These are phyloP conservation scores for Aspergillus bertholletiae DNA, from an alignment of 495 filamentous ascomycete genomes.

Conservation along the genomic window DNA sequence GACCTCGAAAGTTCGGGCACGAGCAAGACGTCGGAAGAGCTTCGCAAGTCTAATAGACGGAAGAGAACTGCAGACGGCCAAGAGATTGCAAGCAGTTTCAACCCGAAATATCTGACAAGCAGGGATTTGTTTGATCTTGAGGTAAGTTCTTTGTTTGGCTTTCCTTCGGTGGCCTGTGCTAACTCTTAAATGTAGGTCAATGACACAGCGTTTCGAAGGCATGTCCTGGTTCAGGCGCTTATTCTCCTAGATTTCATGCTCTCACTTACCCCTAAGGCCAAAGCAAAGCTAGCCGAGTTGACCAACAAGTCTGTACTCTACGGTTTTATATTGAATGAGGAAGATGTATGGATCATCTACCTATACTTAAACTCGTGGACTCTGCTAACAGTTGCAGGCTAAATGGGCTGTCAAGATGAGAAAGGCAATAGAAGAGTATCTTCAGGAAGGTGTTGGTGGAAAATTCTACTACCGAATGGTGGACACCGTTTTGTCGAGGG, in stretches of 20 bases:
- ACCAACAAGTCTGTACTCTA: slow-evolving; percentile 89
- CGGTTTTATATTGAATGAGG: slow-evolving; percentile 67
- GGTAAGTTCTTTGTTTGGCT: slow-evolving; percentile 41
- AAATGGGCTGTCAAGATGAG: slow-evolving; percentile 78
- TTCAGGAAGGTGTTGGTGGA: slow-evolving; percentile 66
- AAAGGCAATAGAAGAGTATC: slow-evolving; percentile 68
- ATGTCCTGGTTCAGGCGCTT: slow-evolving; percentile 90
- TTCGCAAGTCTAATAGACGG: slow-evolving; percentile 62
- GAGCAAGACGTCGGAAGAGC: slow-evolving; percentile 56
- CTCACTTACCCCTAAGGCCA: slow-evolving; percentile 78
- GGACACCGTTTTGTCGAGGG: slow-evolving; percentile 87
- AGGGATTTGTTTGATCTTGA: slow-evolving; percentile 93
- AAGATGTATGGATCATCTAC: slow-evolving; percentile 60
- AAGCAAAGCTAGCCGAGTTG: slow-evolving; percentile 66
- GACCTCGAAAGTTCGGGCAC: slow-evolving; percentile 50
- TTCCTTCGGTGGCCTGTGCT: neutral
- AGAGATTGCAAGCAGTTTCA: slow-evolving; percentile 73
- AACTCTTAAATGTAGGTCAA: slow-evolving; percentile 56
- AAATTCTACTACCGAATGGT: slow-evolving; percentile 95
- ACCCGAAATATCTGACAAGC: slow-evolving; percentile 95
- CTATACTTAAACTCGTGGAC: slow-evolving; percentile 14
- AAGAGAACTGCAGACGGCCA: slow-evolving; percentile 61
- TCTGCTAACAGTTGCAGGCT: slow-evolving; percentile 37
- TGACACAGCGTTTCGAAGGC: slow-evolving; percentile 87
- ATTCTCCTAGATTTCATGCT: slow-evolving; percentile 92